Evolutionary conservation across 108 stramenopile species (phyloP).

Genomic region (Skeletonema costatum): DNA sequence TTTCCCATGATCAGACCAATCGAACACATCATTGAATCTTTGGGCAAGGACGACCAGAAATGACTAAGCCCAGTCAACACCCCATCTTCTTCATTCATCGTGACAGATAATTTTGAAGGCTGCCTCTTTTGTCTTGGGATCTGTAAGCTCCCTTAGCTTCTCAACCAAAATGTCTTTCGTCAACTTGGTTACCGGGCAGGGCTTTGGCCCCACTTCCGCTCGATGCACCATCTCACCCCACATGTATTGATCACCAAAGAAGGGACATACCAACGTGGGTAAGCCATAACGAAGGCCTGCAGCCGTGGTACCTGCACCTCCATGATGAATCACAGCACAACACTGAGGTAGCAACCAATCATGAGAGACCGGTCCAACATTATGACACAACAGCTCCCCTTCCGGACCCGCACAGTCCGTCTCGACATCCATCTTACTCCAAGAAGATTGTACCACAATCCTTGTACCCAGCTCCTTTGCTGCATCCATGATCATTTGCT

Average conservation of each 20-base stretch:
- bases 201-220: slow-evolving; percentile 67
- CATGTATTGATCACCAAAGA: slow-evolving; percentile 84
- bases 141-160: slow-evolving; percentile 49
- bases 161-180: slow-evolving; percentile 53
- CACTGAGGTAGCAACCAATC: slow-evolving; percentile 77
- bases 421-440: slow-evolving; percentile 72
- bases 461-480: slow-evolving; percentile 45
- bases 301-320: slow-evolving; percentile 85
- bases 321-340: slow-evolving; percentile 84
- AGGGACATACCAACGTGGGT: slow-evolving; percentile 80
- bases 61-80: slow-evolving; percentile 57
- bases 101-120: slow-evolving; percentile 45
- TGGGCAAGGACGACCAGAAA: slow-evolving; percentile 53
- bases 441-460: slow-evolving; percentile 68
- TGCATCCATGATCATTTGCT: slow-evolving; percentile 58
- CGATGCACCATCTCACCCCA: slow-evolving; percentile 73
- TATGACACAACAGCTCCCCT: slow-evolving; percentile 37
- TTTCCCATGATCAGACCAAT: slow-evolving; percentile 33
- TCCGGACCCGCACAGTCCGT: slow-evolving; percentile 12
- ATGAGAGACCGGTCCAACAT: slow-evolving; percentile 74
- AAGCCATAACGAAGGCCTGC: slow-evolving; percentile 69
- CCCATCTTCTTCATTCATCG: slow-evolving; percentile 68
- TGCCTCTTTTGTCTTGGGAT: slow-evolving; percentile 28
- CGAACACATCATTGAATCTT: slow-evolving; percentile 41
- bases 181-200: slow-evolving; percentile 58